These are phyloP conservation scores for Rhodomyrtus tomentosa DNA, from an alignment of 345 rosid genomes.

Conservation along the genomic window DNA sequence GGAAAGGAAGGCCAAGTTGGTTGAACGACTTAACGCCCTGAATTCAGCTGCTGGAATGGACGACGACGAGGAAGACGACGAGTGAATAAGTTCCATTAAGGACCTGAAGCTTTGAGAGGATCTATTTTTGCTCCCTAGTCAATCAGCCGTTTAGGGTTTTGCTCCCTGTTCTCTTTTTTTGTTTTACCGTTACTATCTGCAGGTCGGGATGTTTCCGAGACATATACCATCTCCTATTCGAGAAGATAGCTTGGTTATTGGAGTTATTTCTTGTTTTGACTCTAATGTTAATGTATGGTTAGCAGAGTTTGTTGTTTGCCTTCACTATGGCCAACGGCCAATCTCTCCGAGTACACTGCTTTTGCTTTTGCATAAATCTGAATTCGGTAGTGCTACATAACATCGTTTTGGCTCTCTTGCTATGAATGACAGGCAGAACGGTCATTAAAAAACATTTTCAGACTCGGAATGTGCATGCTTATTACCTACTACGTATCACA, in stretches of 20 bases:
- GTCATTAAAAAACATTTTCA: neutral
- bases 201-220: neutral
- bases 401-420: neutral
- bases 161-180: neutral
- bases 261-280: neutral
- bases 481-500: no score
- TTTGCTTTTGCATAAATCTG: neutral
- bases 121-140: neutral
- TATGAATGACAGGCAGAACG: neutral
- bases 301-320: neutral
- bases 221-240: neutral
- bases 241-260: neutral
- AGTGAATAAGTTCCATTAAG: slow-evolving; percentile 7
- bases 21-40: slow-evolving; percentile 53
- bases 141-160: neutral
- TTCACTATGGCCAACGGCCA: neutral
- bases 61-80: slow-evolving; percentile 40
- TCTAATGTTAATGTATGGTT: neutral
- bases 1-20: slow-evolving; percentile 63
- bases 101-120: neutral
- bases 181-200: neutral
- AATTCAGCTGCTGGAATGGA: slow-evolving; percentile 30
- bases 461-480: neutral
- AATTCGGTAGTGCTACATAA: neutral
- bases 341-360: neutral